Evolutionary conservation across 345 rosid genomes (phyloP), one percentile per base, ranked within the genome.

Genomic region (Gossypium longicalyx): DNA sequence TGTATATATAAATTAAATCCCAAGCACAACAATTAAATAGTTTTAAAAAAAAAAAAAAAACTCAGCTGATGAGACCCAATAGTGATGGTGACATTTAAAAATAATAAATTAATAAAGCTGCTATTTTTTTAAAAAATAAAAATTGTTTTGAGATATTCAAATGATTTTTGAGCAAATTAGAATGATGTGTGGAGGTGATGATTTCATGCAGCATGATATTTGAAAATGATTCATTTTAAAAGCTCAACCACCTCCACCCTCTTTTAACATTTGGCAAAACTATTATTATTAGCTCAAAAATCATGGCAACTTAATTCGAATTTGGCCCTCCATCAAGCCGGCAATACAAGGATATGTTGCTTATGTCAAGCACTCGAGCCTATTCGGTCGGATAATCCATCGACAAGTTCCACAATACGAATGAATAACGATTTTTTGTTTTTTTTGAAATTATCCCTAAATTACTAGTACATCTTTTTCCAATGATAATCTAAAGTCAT

Each of bases 321-420:
- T 25, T 79, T 73, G 54, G 67, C 17, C 62, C 15, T 69, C 43
- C 54, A n/a, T 17, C 41, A 16, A 23, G 29, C 25, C 54, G 70
- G 62, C 62, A 9, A 15, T 22, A 6, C 16, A 23, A 23, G 12
- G 34, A 23, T 58, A 2, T 12, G 49, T 16, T 22, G 22, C n/a
- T 12, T 5, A 43, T 17, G 22, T 34, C 19, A 34, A 34, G 17
- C 22, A 67, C 12, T 51, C 47, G 27, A 69, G 43, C 27, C 15
- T 67, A 62, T 43, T 47, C 52, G 60, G 58, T 29, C 20, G 1
- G 19, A 20, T 29, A 64, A 59, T 67, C 15, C 51, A 13, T 4
- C 59, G 80, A 79, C 7, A 65, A 34, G 6, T 4, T 34, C 38
- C 38, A 34, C 38, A 34, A 34, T 34, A 34, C 6, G 38, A 34